Evolutionary conservation across 305 asterid species (phyloP).

Genomic region (Solanum hybrid): DNA sequence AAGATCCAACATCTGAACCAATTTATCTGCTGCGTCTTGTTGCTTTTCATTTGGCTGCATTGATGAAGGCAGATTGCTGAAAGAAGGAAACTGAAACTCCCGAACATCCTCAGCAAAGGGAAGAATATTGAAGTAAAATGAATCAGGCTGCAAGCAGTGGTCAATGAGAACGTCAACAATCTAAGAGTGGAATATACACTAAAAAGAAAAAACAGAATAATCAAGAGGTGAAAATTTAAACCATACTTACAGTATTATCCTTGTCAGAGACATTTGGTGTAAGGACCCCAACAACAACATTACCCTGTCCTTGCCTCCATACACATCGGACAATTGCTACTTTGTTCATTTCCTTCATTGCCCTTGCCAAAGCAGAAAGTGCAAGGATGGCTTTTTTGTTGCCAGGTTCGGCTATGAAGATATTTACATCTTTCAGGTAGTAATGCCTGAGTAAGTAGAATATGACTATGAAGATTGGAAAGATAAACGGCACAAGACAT

Average conservation of each 20-base stretch:
- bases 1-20: conserved; percentile 82
- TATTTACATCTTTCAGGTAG: conserved; percentile 90
- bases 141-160: conserved; percentile 56
- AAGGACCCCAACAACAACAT: conserved; percentile 79
- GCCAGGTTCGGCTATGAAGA: conserved; percentile 86
- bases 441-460: conserved; percentile 42
- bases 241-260: conserved; percentile 47
- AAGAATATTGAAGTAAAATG: conserved; percentile 90
- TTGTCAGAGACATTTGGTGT: conserved; percentile 70
- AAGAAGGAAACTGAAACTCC: conserved; percentile 93
- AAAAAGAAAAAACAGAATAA: neutral
- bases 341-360: conserved; percentile 81
- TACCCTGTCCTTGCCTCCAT: conserved; percentile 96
- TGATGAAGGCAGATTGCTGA: conserved; percentile 65
- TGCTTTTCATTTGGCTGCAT: conserved; percentile 79
- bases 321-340: conserved; percentile 90
- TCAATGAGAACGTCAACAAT: neutral
- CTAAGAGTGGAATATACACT: neutral
- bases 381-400: conserved; percentile 56
- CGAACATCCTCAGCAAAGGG: conserved; percentile 97
- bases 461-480: conserved; percentile 14
- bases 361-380: conserved; percentile 84
- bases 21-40: conserved; percentile 79
- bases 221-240: neutral
- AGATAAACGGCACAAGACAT: conserved; percentile 6